Base-by-base conservation (phyloP, 2,329 filamentous ascomycete species). In the Hypoxylon sp. region DNA sequence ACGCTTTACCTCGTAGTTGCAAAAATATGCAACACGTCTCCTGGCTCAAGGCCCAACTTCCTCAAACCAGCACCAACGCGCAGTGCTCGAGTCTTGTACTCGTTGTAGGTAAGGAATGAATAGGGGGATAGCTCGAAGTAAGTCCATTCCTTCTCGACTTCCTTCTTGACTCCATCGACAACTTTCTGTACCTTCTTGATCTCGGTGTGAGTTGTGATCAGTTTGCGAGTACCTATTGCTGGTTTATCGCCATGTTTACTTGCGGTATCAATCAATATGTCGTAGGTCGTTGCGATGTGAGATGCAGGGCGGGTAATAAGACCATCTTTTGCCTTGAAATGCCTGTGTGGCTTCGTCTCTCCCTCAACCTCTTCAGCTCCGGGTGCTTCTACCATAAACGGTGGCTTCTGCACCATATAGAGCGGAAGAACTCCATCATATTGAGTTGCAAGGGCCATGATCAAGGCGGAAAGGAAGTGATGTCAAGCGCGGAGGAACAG, bases 71-170 rank as follows among this genome's bases (percentile, higher is more conserved):
- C 85, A 60, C 92, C 94, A 17, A 94, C 81, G 73, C 91, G 85
- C 63, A 92, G 82, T 52, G 90, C 86, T 69, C 89, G 84, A 75
- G 89, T 84, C 81, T 93, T 88, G 77, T 95, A 96, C 81, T 97
- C 90, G 75, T 87, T 84, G 81, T 94, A 97, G 74, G 89, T 93
- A 76, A 91, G 84, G 83, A 90, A 97, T 48, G 86, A 85, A 83
- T 92, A 97, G 52, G 85, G 84, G 68, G 91, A 90, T 72, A 97
- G 89, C 85, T 97, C 94, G 74, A 93, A 97, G 81, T 90, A 97
- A 58, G 90, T 90, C 94, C 94, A 97, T 79, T 95, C 89, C 88
- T 97, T 97, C 70, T 97, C 92, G 34, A 96, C 89, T 82, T 94
- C 88, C 71, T 86, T 84, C 79, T 93, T 87, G 78, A 92, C 87